A percentile compares a stretch with the other conserved stretches of the same genome.
These are phyloP conservation scores for Trametes sanguinea DNA, from an alignment of 768 basidiomycete species.

Conservation along the genomic window DNA sequence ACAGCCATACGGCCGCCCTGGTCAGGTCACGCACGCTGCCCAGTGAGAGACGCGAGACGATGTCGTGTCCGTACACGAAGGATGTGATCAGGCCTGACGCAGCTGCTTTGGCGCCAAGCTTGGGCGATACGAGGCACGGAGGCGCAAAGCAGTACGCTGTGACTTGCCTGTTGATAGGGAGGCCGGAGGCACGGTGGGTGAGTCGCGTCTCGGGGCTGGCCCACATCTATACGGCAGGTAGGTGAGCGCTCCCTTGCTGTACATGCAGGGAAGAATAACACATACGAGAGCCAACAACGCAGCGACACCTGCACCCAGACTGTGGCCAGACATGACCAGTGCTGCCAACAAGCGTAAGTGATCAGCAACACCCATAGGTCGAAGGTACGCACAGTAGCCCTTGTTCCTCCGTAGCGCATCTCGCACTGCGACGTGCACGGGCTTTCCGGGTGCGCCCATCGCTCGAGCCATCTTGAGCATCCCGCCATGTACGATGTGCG, in stretches of 20 bases:
- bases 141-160: constrained; percentile 81
- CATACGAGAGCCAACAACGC: constrained; percentile 71
- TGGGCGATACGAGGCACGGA: constrained; percentile 69
- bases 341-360: constrained; percentile 39
- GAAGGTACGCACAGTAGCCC: constrained; percentile 60
- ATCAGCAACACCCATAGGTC: background rate
- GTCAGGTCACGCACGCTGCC: constrained; percentile 77
- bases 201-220: constrained; percentile 78
- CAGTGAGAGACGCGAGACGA: constrained; percentile 76
- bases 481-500: constrained; percentile 74
- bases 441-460: constrained; percentile 77
- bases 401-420: constrained; percentile 69
- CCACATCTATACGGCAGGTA: constrained; percentile 63
- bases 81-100: constrained; percentile 68
- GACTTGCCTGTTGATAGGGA: constrained; percentile 65
- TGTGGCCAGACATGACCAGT: constrained; percentile 79
- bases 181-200: constrained; percentile 65
- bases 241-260: background rate
- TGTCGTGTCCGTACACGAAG: constrained; percentile 81
- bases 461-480: constrained; percentile 78
- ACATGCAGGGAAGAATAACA: constrained; percentile 12
- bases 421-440: constrained; percentile 73
- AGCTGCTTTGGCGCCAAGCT: constrained; percentile 58
- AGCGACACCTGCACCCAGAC: constrained; percentile 82
- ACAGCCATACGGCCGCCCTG: constrained; percentile 78